Base-by-base conservation (phyloP, 805 yeast species). In the Lipomyces kockii region DNA sequence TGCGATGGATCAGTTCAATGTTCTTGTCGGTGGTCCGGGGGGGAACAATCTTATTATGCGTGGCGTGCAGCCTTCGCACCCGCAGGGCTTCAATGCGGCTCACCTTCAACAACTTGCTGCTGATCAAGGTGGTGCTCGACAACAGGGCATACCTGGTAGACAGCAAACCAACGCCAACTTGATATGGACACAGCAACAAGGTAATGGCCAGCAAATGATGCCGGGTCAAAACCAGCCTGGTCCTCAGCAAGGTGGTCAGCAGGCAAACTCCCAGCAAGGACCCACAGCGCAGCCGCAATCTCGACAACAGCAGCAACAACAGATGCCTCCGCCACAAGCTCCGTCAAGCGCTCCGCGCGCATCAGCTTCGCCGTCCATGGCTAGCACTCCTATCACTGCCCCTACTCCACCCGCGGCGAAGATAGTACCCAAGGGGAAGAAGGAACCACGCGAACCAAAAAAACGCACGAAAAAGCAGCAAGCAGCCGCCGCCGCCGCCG, bases 1-100 rank as follows among this genome's bases (percentile, higher is more conserved):
- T 14, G 72, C 72, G n/a, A 70, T 74, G 53, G 78, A 76, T 65
- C 71, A 68, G 63, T 76, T 74, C 61, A 76, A 76, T 55, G 74
- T 75, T 9, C 69, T 76, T 66, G 77, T 74, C 27, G 76, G 76
- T 62, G 71, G 72, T 12, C 71, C 25, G 9, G 46, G n/a, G 1
- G 49, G 49, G 49, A 65, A 65, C 52, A 68, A 67, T 53, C 57
- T 66, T 63, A 69, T 69, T 61, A 61, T 63, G 66, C 71, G 70
- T 20, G 67, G 65, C 9, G 60, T 53, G 39, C 63, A 32, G 27
- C 63, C 58, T 14, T 66, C 57, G 12, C 71, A 63, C n/a, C 67
- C 62, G 29, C 37, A 37, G 11, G 53, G 61, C 14, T 66, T 62
- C 54, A 67, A 57, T 39, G 61, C 60, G 8, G 37, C 64, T 7